A percentile compares a stretch with the other conserved stretches of the same genome.
phyloP scores from a whole-genome alignment of 305 asterid genomes.

The Solanum hybrid region DNA sequence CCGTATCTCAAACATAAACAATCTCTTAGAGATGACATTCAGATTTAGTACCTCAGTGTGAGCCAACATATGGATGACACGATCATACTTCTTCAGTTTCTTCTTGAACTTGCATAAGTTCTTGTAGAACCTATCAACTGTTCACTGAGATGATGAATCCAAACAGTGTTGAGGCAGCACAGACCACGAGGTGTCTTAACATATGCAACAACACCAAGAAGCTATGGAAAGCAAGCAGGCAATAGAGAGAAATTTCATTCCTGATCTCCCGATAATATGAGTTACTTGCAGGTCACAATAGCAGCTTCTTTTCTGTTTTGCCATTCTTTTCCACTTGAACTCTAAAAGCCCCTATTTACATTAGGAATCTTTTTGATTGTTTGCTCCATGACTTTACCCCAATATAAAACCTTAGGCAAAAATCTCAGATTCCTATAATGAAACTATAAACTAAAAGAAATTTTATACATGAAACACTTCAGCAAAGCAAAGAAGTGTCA shows the following conservation, averaged over 20 bases:
- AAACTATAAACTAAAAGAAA: not conserved
- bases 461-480: not conserved
- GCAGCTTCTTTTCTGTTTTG: not conserved
- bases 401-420: not conserved
- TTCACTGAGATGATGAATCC: not conserved
- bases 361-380: not conserved
- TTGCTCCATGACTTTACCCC: not conserved
- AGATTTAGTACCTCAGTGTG: not conserved
- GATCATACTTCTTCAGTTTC: not conserved
- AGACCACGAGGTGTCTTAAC: not conserved
- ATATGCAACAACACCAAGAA: not conserved
- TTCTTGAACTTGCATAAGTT: not conserved
- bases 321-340: not conserved
- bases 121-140: not conserved
- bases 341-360: not conserved
- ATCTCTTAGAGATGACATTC: not conserved
- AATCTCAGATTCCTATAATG: not conserved
- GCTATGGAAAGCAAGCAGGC: not conserved
- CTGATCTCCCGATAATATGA: not conserved
- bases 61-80: not conserved
- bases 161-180: not conserved
- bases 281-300: not conserved
- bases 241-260: not conserved
- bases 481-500: not conserved
- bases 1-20: not conserved